Base-by-base conservation (phyloP, 495 filamentous ascomycete species). In the Penicillium dipodomyicola region DNA sequence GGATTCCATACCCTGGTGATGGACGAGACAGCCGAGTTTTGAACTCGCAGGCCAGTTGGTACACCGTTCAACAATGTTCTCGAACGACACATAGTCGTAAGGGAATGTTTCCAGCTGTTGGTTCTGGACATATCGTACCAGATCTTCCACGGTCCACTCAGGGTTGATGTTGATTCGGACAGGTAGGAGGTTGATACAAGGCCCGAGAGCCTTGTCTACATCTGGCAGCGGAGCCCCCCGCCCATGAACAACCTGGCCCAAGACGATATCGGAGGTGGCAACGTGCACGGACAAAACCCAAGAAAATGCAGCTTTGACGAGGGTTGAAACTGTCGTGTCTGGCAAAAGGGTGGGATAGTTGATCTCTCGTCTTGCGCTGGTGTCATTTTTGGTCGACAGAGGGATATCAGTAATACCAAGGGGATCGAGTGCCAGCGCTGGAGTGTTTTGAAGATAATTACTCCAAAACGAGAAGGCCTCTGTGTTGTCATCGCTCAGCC, bases 161-260 rank as follows among this genome's bases (percentile, higher is more conserved):
- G 59, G 58, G 17, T 67, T 46, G 30, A 80, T 68, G 4, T 52
- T 56, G 20, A 82, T 69, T 2, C 79, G 69, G 1, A 81, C 70
- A 1, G 79, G 80, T 0, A 82, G 60, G 30, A 77, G 66, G 58
- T 81, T 81, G 22, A 81, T 45, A 57, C 80, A 84, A 3, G 75
- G 75, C 0, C 78, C 77, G 32, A 77, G 54, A 10, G 74, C 74
- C 41, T 62, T 70, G n/a, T 74, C 75, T 8, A 80, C 63, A 12
- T 70, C 69, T 6, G 64, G 62, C 11, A 83, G 45, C 52, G 70
- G 63, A 20, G 69, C 66, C 39, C 73, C 75, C 19, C 84, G 80
- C 3, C 83, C 77, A 27, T 74, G 69, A 40, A 75, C 70, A 14
- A 73, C 55, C 47, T 73, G 67, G 2, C 74, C 76, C 17, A 79